Percentiles rank a stretch among this genome's conserved stretches.
Evolutionary conservation across 768 basidiomycete species (phyloP).

Genomic region (Xerocomus potaroensis): DNA sequence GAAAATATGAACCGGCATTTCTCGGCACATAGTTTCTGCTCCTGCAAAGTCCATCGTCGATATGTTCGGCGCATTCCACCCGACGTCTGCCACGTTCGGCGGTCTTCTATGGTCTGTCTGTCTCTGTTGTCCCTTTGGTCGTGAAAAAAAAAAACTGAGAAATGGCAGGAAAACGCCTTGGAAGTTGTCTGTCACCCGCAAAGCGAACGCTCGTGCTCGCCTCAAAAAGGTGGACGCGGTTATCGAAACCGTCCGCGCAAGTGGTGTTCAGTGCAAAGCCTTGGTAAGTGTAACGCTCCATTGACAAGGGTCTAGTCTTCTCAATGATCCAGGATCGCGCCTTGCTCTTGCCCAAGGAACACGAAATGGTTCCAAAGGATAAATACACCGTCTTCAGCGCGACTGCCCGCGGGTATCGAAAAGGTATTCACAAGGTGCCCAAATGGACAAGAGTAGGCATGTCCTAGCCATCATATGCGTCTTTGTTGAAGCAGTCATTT

Average conservation of each 20-base stretch:
- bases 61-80: slow-evolving; percentile 89
- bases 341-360: slow-evolving; percentile 84
- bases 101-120: slow-evolving; percentile 78
- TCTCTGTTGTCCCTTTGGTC: neutral
- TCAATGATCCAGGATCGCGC: slow-evolving; percentile 56
- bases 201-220: slow-evolving; percentile 84
- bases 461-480: neutral
- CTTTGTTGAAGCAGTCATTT: slow-evolving; percentile 8
- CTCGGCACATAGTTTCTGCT: slow-evolving; percentile 16
- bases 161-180: slow-evolving; percentile 84
- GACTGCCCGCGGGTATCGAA: slow-evolving; percentile 72
- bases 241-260: slow-evolving; percentile 79
- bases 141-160: slow-evolving; percentile 1
- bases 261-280: slow-evolving; percentile 73
- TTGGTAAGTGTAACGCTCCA: slow-evolving; percentile 50
- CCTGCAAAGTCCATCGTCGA: neutral
- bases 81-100: slow-evolving; percentile 56
- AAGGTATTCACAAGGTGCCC: slow-evolving; percentile 96
- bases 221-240: slow-evolving; percentile 93
- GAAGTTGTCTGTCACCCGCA: slow-evolving; percentile 87
- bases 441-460: slow-evolving; percentile 86
- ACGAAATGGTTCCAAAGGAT: slow-evolving; percentile 88
- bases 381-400: slow-evolving; percentile 92
- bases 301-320: neutral
- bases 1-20: slow-evolving; percentile 21